Base-by-base conservation (phyloP, 495 filamentous ascomycete species). In the Penicillium alfredii region DNA sequence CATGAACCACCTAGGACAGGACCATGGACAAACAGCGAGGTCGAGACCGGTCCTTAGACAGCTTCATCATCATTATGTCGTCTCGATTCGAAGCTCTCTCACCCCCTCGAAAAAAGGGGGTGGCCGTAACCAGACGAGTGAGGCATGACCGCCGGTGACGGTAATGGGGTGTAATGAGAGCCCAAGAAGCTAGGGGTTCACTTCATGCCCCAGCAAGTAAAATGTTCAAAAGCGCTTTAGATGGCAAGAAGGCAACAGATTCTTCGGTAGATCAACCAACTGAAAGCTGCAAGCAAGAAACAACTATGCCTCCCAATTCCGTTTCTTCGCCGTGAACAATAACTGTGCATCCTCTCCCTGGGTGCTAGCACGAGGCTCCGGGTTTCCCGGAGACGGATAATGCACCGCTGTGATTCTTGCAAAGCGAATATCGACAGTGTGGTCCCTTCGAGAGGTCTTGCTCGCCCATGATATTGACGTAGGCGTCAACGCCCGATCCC, bases 301-400 rank as follows among this genome's bases (percentile, higher is more conserved):
- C 12, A 21, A 8, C 33, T 41, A 60, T 28, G 60, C 46, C 37
- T 68, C 64, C 66, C 66, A 70, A 23, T 62, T 62, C 20, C 63
- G 46, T 25, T 54, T 63, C 42, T 53, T 55, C 11, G 64, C 59
- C 3, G 64, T 68, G 33, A 70, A 70, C 4, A 70, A 40, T 6
- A 62, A 29, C 30, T 52, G 42, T 8, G 58, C 64, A 33, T 64
- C 53, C 18, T 64, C 61, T 35, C 55, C 57, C 11, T 46, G 45
- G n/a, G 44, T 51, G 8, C 19, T 30, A 10, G 36, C 27, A 10
- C 30, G 40, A n/a, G 26, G 9, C 19, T 27, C 20, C 11, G 29
- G 30, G 3, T 33, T 37, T 25, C 44, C 31, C 9, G 42, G 34
- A 0, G 40, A 45, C 29, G 49, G 40, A 5, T 32, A 22, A 11